A percentile compares a stretch with the other conserved stretches of the same genome.
phyloP scores from a whole-genome alignment of 257 asterid species.

The Paulownia fortunei region DNA sequence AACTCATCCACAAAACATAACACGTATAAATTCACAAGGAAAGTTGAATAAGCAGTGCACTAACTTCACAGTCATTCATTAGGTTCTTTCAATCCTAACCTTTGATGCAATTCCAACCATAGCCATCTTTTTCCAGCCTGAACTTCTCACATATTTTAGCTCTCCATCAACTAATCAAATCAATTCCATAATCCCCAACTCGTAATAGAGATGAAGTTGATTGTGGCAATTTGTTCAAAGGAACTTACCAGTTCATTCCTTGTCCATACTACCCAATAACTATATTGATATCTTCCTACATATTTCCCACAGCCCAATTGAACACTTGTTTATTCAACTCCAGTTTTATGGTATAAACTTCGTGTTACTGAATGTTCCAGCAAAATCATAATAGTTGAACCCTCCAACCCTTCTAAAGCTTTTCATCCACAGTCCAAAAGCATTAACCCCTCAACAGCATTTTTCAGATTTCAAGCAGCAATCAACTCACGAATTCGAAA shows the following conservation, averaged over 20 bases:
- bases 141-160: background rate
- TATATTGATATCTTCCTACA: background rate
- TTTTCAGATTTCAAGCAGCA: slow-evolving; percentile 21
- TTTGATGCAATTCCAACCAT: background rate
- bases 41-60: background rate
- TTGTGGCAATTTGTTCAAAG: background rate
- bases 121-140: slow-evolving; percentile 9
- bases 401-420: background rate
- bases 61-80: background rate
- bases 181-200: background rate
- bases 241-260: background rate
- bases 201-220: background rate
- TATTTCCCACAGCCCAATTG: background rate
- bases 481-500: background rate
- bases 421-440: background rate
- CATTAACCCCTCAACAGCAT: background rate
- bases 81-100: background rate
- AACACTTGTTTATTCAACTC: background rate
- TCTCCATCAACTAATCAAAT: background rate
- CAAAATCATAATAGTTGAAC: background rate
- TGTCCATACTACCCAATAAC: background rate
- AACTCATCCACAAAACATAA: background rate
- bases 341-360: background rate
- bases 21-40: background rate
- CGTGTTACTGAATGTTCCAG: background rate